These are phyloP conservation scores for Hypsizygus marmoreus DNA, from an alignment of 768 basidiomycete species.

Conservation along the genomic window DNA sequence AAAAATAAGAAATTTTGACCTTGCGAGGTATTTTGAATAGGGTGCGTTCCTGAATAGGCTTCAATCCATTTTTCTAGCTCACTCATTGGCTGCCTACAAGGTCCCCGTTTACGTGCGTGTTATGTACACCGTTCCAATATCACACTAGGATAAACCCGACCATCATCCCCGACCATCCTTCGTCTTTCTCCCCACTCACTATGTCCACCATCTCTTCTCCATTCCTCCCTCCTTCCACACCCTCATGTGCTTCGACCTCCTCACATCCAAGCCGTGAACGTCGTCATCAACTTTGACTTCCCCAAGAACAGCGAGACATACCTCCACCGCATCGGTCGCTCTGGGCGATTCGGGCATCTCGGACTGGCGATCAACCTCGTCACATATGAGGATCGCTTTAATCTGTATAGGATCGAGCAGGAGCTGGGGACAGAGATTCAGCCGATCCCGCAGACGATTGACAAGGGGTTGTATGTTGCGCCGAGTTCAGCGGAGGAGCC, in stretches of 20 bases:
- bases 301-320: slow-evolving; percentile 99
- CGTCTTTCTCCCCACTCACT: no score
- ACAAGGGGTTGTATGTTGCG: slow-evolving; percentile 91
- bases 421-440: slow-evolving; percentile 98
- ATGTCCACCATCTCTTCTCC: no score
- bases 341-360: slow-evolving; percentile 95
- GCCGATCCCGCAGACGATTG: slow-evolving; percentile 90
- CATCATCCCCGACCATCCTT: no score
- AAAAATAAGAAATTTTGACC: no score
- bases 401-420: slow-evolving; percentile 96
- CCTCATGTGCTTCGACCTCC: slow-evolving; percentile 95
- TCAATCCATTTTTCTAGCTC: no score
- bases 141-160: slow-evolving; percentile 1
- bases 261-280: slow-evolving; percentile 99
- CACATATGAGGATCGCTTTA: slow-evolving; percentile 97
- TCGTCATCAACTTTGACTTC: slow-evolving; percentile 99
- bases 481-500: slow-evolving; percentile 57
- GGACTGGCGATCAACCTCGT: slow-evolving; percentile 98
- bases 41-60: no score
- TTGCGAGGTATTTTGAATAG: no score
- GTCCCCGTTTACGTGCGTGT: no score
- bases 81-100: no score
- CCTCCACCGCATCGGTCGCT: slow-evolving; percentile 97
- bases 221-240: no score
- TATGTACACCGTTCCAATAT: no score